These are phyloP conservation scores for Verbascum thapsus DNA, from an alignment of 257 asterid species.

Conservation along the genomic window DNA sequence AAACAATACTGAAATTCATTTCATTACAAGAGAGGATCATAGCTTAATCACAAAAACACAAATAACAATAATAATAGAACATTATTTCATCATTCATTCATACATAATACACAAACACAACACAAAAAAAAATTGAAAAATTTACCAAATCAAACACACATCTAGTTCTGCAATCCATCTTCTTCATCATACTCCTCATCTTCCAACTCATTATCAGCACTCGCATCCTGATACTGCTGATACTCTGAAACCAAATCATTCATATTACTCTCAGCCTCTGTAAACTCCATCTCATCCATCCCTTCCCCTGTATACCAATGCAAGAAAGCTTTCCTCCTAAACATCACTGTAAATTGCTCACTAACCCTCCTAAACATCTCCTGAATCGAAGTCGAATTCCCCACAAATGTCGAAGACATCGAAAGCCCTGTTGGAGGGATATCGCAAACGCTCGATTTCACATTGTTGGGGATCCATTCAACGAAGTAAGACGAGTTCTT, in stretches of 20 bases:
- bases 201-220: conserved; percentile 53
- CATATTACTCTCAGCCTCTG: conserved; percentile 76
- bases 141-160: too few species aligned
- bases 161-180: background rate
- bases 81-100: conserved; percentile 23
- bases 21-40: background rate
- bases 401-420: conserved; percentile 77
- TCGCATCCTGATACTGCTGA: conserved; percentile 79
- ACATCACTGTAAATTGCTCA: conserved; percentile 77
- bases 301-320: conserved; percentile 79
- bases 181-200: conserved; percentile 32
- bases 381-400: conserved; percentile 75
- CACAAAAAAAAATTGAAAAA: too few species aligned
- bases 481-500: conserved; percentile 82
- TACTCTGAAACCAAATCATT: conserved; percentile 75
- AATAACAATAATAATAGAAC: background rate
- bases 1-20: too few species aligned
- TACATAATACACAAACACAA: background rate
- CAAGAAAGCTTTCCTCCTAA: conserved; percentile 67
- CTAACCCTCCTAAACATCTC: conserved; percentile 71
- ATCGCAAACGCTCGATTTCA: conserved; percentile 80
- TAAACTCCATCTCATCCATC: conserved; percentile 80
- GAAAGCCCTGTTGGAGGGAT: conserved; percentile 69
- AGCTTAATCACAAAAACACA: background rate
- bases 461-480: conserved; percentile 79